Conservation (phyloP, 2,329 filamentous ascomycete genomes). For the Aspergillus carbonarius region DNA sequence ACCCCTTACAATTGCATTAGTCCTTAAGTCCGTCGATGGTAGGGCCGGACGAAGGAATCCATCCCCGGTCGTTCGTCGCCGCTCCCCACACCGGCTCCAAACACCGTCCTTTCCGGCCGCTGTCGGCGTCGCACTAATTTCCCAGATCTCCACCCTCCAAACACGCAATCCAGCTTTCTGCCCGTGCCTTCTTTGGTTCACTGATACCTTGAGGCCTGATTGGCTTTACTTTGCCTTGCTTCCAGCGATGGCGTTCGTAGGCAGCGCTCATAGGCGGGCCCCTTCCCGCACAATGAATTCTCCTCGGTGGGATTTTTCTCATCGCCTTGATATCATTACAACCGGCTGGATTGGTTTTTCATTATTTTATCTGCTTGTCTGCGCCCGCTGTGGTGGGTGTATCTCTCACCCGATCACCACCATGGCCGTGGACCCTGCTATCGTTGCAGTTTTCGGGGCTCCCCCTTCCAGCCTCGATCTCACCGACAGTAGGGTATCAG, state of each 20-base stretch:
- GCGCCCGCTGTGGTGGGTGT: not conserved
- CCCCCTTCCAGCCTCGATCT: conserved; percentile 11
- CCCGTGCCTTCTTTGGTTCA: too few species aligned
- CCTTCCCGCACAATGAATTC: too few species aligned
- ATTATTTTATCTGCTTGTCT: not conserved
- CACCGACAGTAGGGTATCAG: not conserved
- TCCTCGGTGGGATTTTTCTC: too few species aligned
- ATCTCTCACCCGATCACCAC: not conserved
- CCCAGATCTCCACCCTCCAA: too few species aligned
- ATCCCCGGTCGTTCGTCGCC: not conserved
- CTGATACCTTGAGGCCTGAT: too few species aligned
- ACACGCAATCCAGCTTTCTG: too few species aligned
- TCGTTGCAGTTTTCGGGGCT: conserved; percentile 14
- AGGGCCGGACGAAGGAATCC: not conserved
- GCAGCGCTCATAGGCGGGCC: too few species aligned
- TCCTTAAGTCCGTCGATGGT: not conserved
- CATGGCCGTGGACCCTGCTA: conserved; percentile 16
- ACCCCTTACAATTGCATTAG: not conserved
- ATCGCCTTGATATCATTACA: not conserved
- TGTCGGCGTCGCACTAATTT: not conserved
- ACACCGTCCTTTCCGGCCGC: not conserved
- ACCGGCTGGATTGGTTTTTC: not conserved
- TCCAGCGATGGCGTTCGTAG: too few species aligned
- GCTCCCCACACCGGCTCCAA: not conserved
- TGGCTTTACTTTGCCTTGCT: too few species aligned